A percentile compares a stretch with the other conserved stretches of the same genome.
These are phyloP conservation scores for Triticum timopheevii DNA, from an alignment of 176 grass and related monocot genomes.

Conservation along the genomic window DNA sequence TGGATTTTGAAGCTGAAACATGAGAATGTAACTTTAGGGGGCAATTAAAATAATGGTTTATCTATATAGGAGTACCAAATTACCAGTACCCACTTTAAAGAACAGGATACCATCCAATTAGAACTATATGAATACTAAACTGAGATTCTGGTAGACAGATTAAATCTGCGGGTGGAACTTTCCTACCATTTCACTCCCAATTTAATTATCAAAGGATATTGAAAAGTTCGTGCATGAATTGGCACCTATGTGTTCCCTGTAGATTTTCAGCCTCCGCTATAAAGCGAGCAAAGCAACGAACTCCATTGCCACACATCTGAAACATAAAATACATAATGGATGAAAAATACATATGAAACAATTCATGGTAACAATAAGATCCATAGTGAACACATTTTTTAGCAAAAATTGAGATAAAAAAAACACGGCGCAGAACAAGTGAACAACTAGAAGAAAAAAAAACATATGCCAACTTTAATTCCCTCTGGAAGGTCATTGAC, in stretches of 20 bases:
- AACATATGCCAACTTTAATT: not conserved
- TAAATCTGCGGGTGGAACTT: conserved; percentile 5
- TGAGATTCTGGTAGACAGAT: not conserved
- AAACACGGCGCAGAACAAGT: not conserved
- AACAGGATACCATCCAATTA: not conserved
- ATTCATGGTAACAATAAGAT: not conserved
- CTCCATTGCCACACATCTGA: conserved; percentile 98
- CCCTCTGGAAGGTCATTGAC: not conserved
- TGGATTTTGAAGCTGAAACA: conserved; percentile 88
- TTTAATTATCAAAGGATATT: not conserved
- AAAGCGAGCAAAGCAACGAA: conserved; percentile 89
- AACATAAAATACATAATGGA: conserved; percentile 41
- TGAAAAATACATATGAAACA: not conserved
- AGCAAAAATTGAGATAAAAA: not conserved
- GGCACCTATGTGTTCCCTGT: conserved; percentile 69
- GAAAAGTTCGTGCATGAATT: not conserved
- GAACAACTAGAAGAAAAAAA: not conserved
- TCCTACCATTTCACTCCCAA: not conserved
- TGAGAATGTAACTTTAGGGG: conserved; percentile 13
- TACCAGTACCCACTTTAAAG: not conserved
- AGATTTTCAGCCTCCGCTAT: conserved; percentile 89
- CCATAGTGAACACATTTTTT: not conserved
- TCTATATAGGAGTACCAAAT: not conserved
- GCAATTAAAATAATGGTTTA: conserved; percentile 18
- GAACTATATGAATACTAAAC: not conserved